Evolutionary conservation across 1,284 basidiomycete species (phyloP).

Genomic region (Golubevia sp.): DNA sequence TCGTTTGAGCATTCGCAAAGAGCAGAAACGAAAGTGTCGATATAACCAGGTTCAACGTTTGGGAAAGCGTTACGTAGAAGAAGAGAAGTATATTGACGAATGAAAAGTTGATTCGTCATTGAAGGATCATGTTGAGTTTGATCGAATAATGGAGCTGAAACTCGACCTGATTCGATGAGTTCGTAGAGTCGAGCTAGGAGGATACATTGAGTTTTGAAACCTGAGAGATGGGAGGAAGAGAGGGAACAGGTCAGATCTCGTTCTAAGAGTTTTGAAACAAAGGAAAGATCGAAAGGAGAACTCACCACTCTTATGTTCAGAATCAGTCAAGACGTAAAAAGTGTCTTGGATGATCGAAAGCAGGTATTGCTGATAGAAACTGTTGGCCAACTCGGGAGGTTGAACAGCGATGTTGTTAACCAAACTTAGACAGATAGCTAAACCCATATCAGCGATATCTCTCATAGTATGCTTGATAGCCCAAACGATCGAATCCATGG

Average conservation of each 20-base stretch:
- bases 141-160: conserved; percentile 85
- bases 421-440: conserved; percentile 82
- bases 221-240: conserved; percentile 3
- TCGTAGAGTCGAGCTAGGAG: conserved; percentile 86
- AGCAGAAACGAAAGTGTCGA: conserved; percentile 36
- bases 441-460: conserved; percentile 93
- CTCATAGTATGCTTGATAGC: conserved; percentile 99
- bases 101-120: conserved; percentile 80
- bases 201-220: conserved; percentile 60
- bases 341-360: conserved; percentile 92
- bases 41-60: conserved; percentile 74
- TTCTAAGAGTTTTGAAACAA: conserved; percentile 12
- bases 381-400: conserved; percentile 76
- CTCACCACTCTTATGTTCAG: conserved; percentile 91
- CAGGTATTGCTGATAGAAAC: conserved; percentile 90
- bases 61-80: conserved; percentile 85
- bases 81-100: conserved; percentile 86
- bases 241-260: background rate
- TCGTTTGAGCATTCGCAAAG: conserved; percentile 2
- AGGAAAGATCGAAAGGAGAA: background rate
- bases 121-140: conserved; percentile 72
- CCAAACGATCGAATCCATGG: conserved; percentile 99
- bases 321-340: conserved; percentile 95
- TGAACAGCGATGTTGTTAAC: conserved; percentile 92
- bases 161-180: conserved; percentile 81